These are phyloP conservation scores for Picea abies DNA, from an alignment of 83 land plant species.

Conservation along the genomic window DNA sequence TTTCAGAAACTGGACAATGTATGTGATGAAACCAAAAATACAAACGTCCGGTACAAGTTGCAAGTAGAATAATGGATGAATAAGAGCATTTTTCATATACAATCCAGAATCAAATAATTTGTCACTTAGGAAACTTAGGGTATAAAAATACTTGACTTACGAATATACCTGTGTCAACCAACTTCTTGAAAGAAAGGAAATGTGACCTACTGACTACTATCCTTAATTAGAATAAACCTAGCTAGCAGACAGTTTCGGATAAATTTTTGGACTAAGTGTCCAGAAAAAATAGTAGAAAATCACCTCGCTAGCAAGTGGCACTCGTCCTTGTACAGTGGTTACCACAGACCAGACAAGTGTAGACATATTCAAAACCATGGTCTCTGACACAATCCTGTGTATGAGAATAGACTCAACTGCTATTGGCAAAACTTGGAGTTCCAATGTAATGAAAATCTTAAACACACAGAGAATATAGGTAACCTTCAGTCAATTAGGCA, in stretches of 20 bases:
- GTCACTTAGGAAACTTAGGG: not conserved
- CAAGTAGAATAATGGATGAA: not conserved
- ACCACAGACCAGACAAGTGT: slow-evolving; percentile 46
- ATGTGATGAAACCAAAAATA: not conserved
- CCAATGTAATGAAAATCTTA: too few relatives aligned
- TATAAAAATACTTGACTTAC: not conserved
- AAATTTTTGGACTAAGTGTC: not conserved
- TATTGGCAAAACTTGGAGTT: too few relatives aligned
- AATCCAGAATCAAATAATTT: not conserved
- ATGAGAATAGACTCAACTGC: too few relatives aligned
- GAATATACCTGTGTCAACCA: not conserved
- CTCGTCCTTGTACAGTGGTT: slow-evolving; percentile 30
- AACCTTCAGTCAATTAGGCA: too few relatives aligned
- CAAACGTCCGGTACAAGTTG: too few relatives aligned
- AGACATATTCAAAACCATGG: slow-evolving; percentile 41
- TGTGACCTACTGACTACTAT: not conserved
- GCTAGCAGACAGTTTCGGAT: not conserved
- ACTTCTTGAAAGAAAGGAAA: not conserved
- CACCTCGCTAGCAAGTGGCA: slow-evolving; percentile 50
- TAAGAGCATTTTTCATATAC: not conserved
- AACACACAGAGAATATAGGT: too few relatives aligned
- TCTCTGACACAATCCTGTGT: too few relatives aligned
- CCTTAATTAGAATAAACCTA: not conserved
- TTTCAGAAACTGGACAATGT: not conserved
- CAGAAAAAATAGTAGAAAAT: not conserved